A percentile compares a stretch with the other conserved stretches of the same genome.
Evolutionary conservation across 1,284 basidiomycete genomes (phyloP).

Genomic region (Tilletia setariae): DNA sequence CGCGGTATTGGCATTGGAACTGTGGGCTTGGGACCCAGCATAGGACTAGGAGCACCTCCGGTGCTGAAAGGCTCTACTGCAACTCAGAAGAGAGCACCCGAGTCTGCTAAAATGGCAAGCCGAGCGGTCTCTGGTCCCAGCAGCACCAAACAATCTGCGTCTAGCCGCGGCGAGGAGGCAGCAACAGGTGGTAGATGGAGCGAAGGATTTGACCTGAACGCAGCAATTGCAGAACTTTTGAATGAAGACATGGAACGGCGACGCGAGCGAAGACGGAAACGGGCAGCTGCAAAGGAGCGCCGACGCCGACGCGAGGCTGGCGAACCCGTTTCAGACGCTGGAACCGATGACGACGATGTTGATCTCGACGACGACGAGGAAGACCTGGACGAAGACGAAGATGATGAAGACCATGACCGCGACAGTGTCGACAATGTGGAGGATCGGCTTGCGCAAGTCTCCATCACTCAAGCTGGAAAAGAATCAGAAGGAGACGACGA

Average conservation of each 20-base stretch:
- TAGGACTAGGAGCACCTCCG: background rate
- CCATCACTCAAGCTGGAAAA: background rate
- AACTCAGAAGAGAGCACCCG: background rate
- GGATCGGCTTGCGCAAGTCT: background rate
- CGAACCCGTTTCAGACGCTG: conserved; percentile 1
- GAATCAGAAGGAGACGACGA: too few species aligned
- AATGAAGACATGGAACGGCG: conserved; percentile 39
- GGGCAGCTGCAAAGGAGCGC: background rate
- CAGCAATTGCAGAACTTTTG: conserved; percentile 44
- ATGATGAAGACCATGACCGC: background rate
- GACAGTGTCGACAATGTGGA: background rate
- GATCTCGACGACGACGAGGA: conserved; percentile 14
- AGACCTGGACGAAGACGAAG: background rate
- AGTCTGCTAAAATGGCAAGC: background rate
- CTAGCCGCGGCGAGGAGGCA: conserved; percentile 20
- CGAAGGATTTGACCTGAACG: conserved; percentile 44
- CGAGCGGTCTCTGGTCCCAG: background rate
- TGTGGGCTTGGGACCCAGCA: background rate
- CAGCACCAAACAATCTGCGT: background rate
- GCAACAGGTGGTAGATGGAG: conserved; percentile 30
- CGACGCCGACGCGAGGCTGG: conserved; percentile 5
- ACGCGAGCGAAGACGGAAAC: conserved; percentile 18
- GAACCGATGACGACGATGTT: conserved; percentile 3
- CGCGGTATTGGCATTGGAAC: conserved; percentile 5
- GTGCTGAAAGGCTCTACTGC: background rate